A percentile compares a stretch with the other conserved stretches of the same genome.
These are phyloP conservation scores for Paecilomyces sp. DNA, from an alignment of 2,329 filamentous ascomycete genomes.

Conservation along the genomic window DNA sequence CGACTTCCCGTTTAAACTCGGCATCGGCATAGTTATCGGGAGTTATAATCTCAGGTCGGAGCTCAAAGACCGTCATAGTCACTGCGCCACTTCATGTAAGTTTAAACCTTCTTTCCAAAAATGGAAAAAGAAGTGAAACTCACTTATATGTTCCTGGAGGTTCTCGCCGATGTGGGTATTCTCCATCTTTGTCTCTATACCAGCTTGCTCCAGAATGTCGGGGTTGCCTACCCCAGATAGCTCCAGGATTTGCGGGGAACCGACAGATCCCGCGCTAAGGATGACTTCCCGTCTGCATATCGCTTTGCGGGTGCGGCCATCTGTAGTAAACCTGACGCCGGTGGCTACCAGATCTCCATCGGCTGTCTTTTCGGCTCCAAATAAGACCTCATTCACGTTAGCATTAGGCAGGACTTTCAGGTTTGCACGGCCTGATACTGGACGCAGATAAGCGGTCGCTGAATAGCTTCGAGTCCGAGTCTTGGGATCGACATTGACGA, in stretches of 20 bases:
- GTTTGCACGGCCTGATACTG: background rate
- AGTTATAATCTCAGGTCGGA: background rate
- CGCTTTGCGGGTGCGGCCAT: background rate
- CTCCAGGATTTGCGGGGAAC: slow-evolving; percentile 54
- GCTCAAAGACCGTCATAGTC: background rate
- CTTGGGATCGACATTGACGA: background rate
- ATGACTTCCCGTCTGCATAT: slow-evolving; percentile 43
- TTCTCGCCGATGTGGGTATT: background rate
- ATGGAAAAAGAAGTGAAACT: background rate
- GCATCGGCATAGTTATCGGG: background rate
- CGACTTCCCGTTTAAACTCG: background rate
- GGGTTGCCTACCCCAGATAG: slow-evolving; percentile 53
- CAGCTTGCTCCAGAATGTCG: slow-evolving; percentile 33
- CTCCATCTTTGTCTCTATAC: slow-evolving; percentile 23
- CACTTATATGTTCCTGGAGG: background rate
- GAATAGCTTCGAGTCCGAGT: background rate
- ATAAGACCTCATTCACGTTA: background rate
- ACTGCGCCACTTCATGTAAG: background rate
- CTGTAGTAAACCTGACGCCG: background rate
- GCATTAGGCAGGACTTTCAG: background rate
- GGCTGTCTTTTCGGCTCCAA: background rate
- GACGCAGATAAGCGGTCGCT: background rate
- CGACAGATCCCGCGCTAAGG: slow-evolving; percentile 51
- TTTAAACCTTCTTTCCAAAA: background rate
- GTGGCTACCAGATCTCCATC: background rate